These are phyloP conservation scores for Coleophoma eucalyptorum DNA, from an alignment of 2,329 filamentous ascomycete species.

Conservation along the genomic window DNA sequence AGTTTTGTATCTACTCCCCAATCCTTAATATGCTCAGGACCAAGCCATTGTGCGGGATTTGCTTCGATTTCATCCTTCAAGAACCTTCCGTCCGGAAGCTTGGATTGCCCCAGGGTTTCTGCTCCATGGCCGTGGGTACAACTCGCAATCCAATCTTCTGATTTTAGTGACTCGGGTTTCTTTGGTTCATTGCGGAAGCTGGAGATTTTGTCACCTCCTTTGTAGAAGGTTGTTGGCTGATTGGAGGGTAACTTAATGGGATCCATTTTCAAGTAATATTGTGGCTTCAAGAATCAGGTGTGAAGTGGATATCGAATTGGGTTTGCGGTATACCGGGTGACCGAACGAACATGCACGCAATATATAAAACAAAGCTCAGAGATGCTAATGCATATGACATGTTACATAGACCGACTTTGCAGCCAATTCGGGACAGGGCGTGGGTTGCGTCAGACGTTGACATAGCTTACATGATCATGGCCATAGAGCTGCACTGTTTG, in stretches of 20 bases:
- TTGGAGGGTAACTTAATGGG: slow-evolving; percentile 3
- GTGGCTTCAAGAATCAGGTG: no score
- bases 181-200: background rate
- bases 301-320: no score
- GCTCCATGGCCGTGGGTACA: background rate
- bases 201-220: background rate
- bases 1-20: slow-evolving; percentile 3
- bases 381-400: no score
- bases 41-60: slow-evolving; percentile 2
- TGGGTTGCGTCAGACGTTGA: no score
- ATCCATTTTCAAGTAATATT: background rate
- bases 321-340: no score
- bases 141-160: slow-evolving; percentile 4
- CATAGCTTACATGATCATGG: no score
- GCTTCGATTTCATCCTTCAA: slow-evolving; percentile 1
- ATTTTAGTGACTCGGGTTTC: background rate
- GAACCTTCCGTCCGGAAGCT: background rate
- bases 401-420: no score
- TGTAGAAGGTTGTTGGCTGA: slow-evolving; percentile 1
- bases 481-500: no score
- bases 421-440: no score
- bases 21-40: background rate
- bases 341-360: no score
- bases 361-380: no score
- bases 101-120: background rate